Base-by-base conservation (phyloP, 805 yeast species). In the Ogataea pignaliae region DNA sequence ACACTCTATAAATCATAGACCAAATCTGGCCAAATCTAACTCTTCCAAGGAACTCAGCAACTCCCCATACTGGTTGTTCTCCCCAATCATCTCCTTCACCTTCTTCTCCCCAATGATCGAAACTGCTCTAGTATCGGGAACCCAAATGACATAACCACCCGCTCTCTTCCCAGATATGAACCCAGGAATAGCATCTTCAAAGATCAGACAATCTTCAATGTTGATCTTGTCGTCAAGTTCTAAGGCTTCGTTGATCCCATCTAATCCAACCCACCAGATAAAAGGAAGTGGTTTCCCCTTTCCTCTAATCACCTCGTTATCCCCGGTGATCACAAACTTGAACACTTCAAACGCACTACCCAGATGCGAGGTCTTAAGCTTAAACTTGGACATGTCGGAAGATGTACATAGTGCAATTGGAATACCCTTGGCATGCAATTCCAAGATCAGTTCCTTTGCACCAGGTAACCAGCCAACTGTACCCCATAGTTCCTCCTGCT, bases 111-210 rank as follows among this genome's bases (percentile, higher is more conserved):
- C 59, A 50, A 86, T 64, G 8, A 77, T 75, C 15, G 71, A 68
- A 30, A 76, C 57, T 0, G 95, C 95, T 45, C 85, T 78, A 21
- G 74, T 73, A 63, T 91, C 91, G 10, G 99, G 98, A 12, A 90
- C 85, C 99, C 98, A 93, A 39, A 91, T 75, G n/a, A 91, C 96
- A 43, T 73, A 74, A 12, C 88, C 85, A 10, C 89, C 90, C 31
- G 96, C 88, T 14, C 85, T 81, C 44, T 75, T 76, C 12, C 96
- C 99, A 3, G 96, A 83, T 14, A 70, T 59, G 17, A 91, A 91
- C 3, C 99, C 99, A 0, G 96, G 90, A 36, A 89, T 71, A 3
- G 97, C 98, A 65, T 93, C 99, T 69, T 93, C 99, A 64, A 93
- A 93, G 2, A 93, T 85, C 29, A 93, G 63, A 56, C 95, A 86